These are phyloP conservation scores for Brasilioporus rufonigricans DNA, from an alignment of 768 basidiomycete genomes.

Conservation along the genomic window DNA sequence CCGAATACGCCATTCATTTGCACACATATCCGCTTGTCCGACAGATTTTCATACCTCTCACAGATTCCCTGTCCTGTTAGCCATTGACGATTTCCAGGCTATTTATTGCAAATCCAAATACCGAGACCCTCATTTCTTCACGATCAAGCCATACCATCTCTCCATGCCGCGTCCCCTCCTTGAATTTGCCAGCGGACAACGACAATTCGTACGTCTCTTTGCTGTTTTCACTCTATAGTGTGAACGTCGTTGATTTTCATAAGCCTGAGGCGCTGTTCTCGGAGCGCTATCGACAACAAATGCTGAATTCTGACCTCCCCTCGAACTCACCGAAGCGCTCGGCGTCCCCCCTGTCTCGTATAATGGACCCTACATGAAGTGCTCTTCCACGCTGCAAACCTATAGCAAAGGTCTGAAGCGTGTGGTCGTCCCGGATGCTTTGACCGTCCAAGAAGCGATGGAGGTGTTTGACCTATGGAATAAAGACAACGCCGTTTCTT, in stretches of 20 bases:
- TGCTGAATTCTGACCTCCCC: constrained; percentile 52
- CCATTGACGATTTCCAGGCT: constrained; percentile 86
- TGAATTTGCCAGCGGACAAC: constrained; percentile 73
- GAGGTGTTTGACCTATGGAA: constrained; percentile 78
- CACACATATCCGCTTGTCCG: neutral
- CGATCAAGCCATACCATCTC: constrained; percentile 74
- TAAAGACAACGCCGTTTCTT: constrained; percentile 53
- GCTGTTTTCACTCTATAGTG: neutral
- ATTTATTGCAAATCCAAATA: constrained; percentile 69
- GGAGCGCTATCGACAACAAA: constrained; percentile 66
- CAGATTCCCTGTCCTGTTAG: constrained; percentile 78
- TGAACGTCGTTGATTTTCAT: constrained; percentile 1
- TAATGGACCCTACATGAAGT: constrained; percentile 54
- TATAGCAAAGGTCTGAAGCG: constrained; percentile 57
- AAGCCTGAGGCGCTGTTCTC: constrained; percentile 72
- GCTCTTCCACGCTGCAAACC: constrained; percentile 44
- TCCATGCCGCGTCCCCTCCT: constrained; percentile 75
- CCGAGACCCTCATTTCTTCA: constrained; percentile 66
- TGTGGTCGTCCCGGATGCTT: constrained; percentile 51
- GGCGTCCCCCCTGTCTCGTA: constrained; percentile 41
- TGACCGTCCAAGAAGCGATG: constrained; percentile 67
- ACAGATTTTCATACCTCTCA: neutral
- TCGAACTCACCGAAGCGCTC: constrained; percentile 67
- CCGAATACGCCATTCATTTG: constrained; percentile 41
- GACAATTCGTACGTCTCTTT: constrained; percentile 58